Evolutionary conservation across 805 yeast species (phyloP), one percentile per base, ranked within the genome.

Genomic region (Schwanniomyces sp.): DNA sequence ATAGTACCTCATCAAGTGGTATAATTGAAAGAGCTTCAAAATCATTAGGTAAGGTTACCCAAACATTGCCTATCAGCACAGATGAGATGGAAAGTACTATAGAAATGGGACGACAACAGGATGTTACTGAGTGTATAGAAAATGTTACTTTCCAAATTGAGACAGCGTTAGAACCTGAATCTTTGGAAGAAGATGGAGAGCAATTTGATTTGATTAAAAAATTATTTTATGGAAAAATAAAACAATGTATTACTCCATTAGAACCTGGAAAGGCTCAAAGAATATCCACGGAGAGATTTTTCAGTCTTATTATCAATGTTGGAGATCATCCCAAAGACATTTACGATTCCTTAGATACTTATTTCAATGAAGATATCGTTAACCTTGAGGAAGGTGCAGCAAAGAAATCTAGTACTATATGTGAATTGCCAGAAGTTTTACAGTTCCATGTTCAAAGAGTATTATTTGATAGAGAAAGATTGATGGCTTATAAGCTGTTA

Each of bases 371-470:
- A 45, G 96, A 89, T 54, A 63, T 80, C 16, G 75, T 91, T 10
- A 78, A 75, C 1, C 69, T 89, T 55, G 88, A 82, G 36, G 86
- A 85, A 51, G 96, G 91, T 1, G 74, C 77, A 24, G 92, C 87
- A 5, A 82, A 84, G 54, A 81, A 95, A 61, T 79, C 87, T 0
- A 78, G 91, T 41, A 81, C 91, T 0, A 79, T 92, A 4, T 75
- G 81, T 8, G 76, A 81, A 47, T 68, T 90, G 17, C 99, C 99
- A 0, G 83, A 84, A 5, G 80, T 94, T 43, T 66, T 94, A 42
- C 99, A 94, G 63, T 81, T 94, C 42, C 99, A 94, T 62, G 88
- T 94, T 7, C 98, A 91, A 67, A 77, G 99, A 61, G 98, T 94
- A 0, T 88, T 89, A 62, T 94, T 85, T 63, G 97, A 94, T 61